Evolutionary conservation across 1,284 basidiomycete genomes (phyloP).

Genomic region (Cryptococcus deneoformans): DNA sequence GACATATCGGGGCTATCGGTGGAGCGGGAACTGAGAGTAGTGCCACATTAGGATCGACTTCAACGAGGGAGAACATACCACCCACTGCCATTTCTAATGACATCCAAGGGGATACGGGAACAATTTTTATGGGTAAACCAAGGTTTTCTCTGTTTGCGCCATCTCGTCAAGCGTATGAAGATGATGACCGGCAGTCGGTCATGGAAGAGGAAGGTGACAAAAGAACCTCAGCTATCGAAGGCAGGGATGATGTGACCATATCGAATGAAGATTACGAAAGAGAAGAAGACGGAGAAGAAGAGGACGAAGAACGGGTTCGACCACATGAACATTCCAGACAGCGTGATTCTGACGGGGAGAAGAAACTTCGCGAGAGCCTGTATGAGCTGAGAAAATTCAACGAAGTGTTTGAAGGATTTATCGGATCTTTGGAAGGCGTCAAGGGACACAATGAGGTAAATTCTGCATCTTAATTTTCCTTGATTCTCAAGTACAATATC

Average conservation of each 20-base stretch:
- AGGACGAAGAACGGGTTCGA: neutral
- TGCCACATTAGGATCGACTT: too few species aligned
- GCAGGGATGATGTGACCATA: too few species aligned
- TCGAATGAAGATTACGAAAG: too few species aligned
- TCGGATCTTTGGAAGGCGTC: constrained; percentile 37
- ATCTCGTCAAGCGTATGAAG: neutral
- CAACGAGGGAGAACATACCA: too few species aligned
- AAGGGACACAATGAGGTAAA: constrained; percentile 46
- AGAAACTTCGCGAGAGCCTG: constrained; percentile 37
- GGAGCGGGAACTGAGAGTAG: too few species aligned
- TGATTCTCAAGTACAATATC: neutral
- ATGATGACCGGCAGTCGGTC: too few species aligned
- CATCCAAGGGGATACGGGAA: neutral
- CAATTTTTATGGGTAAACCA: constrained; percentile 3
- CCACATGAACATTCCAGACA: neutral
- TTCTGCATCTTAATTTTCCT: neutral
- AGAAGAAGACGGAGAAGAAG: neutral
- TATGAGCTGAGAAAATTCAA: constrained; percentile 47
- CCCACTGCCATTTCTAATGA: too few species aligned
- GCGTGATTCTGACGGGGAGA: constrained; percentile 19
- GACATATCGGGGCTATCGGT: too few species aligned
- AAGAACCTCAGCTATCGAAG: too few species aligned
- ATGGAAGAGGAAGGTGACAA: neutral
- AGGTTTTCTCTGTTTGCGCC: constrained; percentile 15
- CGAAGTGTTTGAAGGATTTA: constrained; percentile 44